Percentiles rank a stretch among this genome's conserved stretches.
These are phyloP conservation scores for Oryza punctata DNA, from an alignment of 176 grass and related monocot species.

Conservation along the genomic window DNA sequence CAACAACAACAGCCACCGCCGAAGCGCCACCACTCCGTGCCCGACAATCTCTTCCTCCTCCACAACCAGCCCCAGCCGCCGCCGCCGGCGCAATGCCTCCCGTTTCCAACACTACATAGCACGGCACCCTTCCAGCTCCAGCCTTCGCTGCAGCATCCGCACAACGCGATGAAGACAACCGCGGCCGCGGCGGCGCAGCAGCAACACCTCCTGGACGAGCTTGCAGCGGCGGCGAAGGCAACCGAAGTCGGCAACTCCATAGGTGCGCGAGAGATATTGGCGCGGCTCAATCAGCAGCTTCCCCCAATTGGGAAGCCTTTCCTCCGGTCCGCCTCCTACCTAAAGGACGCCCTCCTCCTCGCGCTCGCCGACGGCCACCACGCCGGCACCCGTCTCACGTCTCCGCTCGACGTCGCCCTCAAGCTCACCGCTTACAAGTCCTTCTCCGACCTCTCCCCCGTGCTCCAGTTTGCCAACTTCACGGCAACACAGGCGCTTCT, in stretches of 20 bases:
- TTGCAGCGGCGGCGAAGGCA: conserved; percentile 77
- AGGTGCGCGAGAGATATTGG: conserved; percentile 97
- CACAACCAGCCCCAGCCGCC: conserved; percentile 34
- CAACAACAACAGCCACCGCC: conserved; percentile 42
- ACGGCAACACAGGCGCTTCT: conserved; percentile 74
- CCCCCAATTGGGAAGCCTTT: conserved; percentile 86
- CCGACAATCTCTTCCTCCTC: conserved; percentile 48
- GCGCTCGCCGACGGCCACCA: conserved; percentile 49
- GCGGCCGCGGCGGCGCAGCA: conserved; percentile 41
- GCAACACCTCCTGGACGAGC: conserved; percentile 62
- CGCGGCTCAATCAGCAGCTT: conserved; percentile 99
- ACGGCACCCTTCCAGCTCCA: conserved; percentile 59
- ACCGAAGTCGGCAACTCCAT: conserved; percentile 68
- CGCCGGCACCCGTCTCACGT: conserved; percentile 30
- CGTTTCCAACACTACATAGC: conserved; percentile 43
- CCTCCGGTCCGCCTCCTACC: conserved; percentile 88
- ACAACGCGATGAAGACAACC: conserved; percentile 33
- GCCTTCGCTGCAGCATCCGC: conserved; percentile 41
- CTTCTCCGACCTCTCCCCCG: conserved; percentile 77
- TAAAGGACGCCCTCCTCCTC: conserved; percentile 85
- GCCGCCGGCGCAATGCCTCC: conserved; percentile 10
- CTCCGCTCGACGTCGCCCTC: conserved; percentile 60
- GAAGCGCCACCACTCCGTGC: conserved; percentile 55
- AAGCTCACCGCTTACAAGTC: conserved; percentile 76
- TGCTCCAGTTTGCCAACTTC: conserved; percentile 82